These are phyloP conservation scores for Xylaria sp. DNA, from an alignment of 2,329 filamentous ascomycete species.

Conservation along the genomic window DNA sequence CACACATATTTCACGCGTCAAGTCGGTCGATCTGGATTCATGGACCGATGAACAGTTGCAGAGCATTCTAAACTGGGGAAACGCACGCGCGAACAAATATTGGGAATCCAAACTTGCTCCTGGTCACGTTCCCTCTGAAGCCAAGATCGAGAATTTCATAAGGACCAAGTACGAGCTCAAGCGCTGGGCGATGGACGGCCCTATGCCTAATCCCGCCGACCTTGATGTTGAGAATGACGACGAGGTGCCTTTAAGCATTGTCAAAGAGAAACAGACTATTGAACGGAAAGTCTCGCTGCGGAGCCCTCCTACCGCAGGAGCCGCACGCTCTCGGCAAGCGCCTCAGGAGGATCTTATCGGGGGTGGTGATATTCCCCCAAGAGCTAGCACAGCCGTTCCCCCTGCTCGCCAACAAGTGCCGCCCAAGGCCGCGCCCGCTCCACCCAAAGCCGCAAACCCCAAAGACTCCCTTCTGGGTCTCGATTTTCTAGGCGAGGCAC, in stretches of 20 bases:
- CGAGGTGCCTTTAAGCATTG: conserved; percentile 73
- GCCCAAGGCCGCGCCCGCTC: conserved; percentile 71
- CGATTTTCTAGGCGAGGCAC: conserved; percentile 85
- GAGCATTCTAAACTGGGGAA: conserved; percentile 95
- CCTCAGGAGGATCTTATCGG: conserved; percentile 84
- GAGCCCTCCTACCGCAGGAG: conserved; percentile 66
- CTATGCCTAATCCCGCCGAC: conserved; percentile 90
- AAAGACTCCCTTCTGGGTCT: conserved; percentile 93
- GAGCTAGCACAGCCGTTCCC: conserved; percentile 80
- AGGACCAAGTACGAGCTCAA: conserved; percentile 99
- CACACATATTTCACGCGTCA: conserved; percentile 97
- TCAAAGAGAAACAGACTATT: conserved; percentile 74
- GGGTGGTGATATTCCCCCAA: conserved; percentile 73
- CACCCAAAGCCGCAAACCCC: conserved; percentile 74
- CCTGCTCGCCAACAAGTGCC: conserved; percentile 62
- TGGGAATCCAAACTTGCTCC: conserved; percentile 95
- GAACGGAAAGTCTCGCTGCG: conserved; percentile 69
- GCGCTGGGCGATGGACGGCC: conserved; percentile 99
- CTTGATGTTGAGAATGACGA: conserved; percentile 88
- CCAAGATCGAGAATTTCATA: conserved; percentile 99
- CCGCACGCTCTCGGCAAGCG: conserved; percentile 52
- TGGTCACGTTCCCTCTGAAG: conserved; percentile 92
- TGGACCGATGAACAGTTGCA: conserved; percentile 99
- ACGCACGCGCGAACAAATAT: conserved; percentile 96
- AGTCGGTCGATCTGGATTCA: conserved; percentile 95